Evolutionary conservation across 768 basidiomycete species (phyloP).

Genomic region (Tricholoma saponaceum): DNA sequence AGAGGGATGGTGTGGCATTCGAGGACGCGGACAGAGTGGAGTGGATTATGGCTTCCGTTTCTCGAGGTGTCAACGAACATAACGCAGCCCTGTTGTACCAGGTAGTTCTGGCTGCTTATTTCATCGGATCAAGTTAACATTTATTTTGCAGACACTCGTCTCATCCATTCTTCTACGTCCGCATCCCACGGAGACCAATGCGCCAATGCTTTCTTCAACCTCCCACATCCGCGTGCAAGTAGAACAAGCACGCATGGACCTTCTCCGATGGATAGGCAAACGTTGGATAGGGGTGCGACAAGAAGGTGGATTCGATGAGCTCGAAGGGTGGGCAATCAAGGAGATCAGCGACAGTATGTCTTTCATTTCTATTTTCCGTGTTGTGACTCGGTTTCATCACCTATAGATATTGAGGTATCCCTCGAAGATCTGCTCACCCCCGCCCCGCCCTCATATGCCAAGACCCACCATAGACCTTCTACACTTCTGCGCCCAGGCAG

Average conservation of each 20-base stretch:
- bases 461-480: constrained; percentile 15
- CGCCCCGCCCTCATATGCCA: constrained; percentile 21
- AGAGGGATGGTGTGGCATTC: constrained; percentile 67
- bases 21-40: constrained; percentile 79
- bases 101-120: constrained; percentile 30
- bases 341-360: constrained; percentile 75
- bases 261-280: constrained; percentile 71
- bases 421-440: constrained; percentile 67
- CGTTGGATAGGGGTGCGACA: constrained; percentile 75
- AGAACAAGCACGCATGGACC: constrained; percentile 64
- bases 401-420: constrained; percentile 73
- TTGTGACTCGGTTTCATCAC: neutral
- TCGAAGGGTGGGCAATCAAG: constrained; percentile 87
- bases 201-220: constrained; percentile 63
- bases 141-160: constrained; percentile 55
- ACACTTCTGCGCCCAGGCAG: constrained; percentile 12
- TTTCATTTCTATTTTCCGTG: neutral
- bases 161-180: constrained; percentile 68
- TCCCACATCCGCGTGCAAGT: constrained; percentile 70
- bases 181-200: constrained; percentile 51
- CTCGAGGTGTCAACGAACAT: constrained; percentile 58
- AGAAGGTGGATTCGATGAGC: constrained; percentile 71
- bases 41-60: constrained; percentile 63
- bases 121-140: neutral
- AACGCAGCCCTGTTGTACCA: constrained; percentile 76